phyloP scores from a whole-genome alignment of 2,329 filamentous ascomycete species.

The Penicillium capsulatum region DNA sequence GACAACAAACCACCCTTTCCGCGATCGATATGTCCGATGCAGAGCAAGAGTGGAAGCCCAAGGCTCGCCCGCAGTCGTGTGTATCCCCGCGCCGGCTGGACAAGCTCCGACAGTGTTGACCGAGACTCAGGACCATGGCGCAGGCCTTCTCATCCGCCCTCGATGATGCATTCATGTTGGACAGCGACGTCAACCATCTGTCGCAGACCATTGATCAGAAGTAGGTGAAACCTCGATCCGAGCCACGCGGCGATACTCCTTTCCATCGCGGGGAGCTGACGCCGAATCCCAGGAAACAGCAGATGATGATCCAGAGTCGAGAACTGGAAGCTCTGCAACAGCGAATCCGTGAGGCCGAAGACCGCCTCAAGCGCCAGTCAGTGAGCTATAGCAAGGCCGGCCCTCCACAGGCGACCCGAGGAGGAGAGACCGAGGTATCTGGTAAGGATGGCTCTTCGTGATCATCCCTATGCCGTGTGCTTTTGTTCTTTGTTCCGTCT shows the following conservation, averaged over 20 bases:
- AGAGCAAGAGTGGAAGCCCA: conserved; percentile 77
- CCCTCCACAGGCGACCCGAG: conserved; percentile 3
- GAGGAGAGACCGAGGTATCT: conserved; percentile 16
- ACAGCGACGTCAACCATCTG: conserved; percentile 69
- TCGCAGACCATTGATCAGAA: conserved; percentile 74
- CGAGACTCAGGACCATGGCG: conserved; percentile 66
- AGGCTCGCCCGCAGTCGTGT: conserved; percentile 76
- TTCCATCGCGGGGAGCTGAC: not conserved
- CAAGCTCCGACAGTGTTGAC: conserved; percentile 18
- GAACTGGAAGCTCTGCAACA: conserved; percentile 85
- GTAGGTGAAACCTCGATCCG: conserved; percentile 49
- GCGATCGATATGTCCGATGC: conserved; percentile 56
- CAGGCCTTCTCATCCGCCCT: conserved; percentile 81
- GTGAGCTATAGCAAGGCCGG: conserved; percentile 12
- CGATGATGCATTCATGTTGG: conserved; percentile 84
- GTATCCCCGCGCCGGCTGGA: conserved; percentile 36
- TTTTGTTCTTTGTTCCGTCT: not conserved
- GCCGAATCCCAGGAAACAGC: conserved; percentile 63
- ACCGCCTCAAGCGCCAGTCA: conserved; percentile 56
- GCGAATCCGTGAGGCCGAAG: conserved; percentile 78
- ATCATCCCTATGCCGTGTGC: conserved; percentile 11
- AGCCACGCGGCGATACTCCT: not conserved
- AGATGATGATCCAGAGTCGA: conserved; percentile 66
- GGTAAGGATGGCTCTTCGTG: conserved; percentile 23
- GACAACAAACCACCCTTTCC: not conserved